Base-by-base conservation (phyloP, 2,329 filamentous ascomycete genomes). In the Sarocladiaceae sp. region DNA sequence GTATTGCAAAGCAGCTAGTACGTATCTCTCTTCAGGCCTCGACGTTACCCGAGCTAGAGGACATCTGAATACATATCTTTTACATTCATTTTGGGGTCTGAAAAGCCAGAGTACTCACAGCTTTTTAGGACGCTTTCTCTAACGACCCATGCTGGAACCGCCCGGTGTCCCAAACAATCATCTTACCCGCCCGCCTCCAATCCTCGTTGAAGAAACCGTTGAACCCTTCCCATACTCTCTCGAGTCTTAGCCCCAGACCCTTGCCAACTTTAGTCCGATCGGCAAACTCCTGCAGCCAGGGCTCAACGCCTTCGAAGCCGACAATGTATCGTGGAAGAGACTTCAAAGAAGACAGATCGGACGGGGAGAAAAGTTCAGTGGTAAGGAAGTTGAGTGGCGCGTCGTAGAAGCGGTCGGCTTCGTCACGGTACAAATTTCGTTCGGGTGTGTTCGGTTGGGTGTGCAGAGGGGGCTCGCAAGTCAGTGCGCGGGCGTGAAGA, bases 371-470 rank as follows among this genome's bases (percentile, higher is more conserved):
- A 22, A 89, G 62, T 72, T 81, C 70, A 40, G 66, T 58, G 53
- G 69, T 58, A 26, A 92, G 63, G 61, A 90, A 93, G 0, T 58
- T 28, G 57, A 65, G 5, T 11, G 70, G 66, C 20, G 86, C 82
- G 55, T 87, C 79, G 69, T 96, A 97, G 73, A 99, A 99, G 40
- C 86, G 78, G 65, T 96, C 92, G 7, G 91, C 92, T 73, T 99
- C 93, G 66, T 97, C 92, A 15, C 87, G 73, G 68, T 99, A 99
- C 2, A 64, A 63, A 1, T 71, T 74, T 37, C 92, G 83, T 64
- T 88, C 79, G 5, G 69, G 66, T 0, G 79, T 75, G 23, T 78
- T 74, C 0, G 91, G 76, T 2, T 65, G 65, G 0, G 82, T 81
- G 60, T 86, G 72, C 12, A 99, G 71, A 0, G 94, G 94, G 2